Percentiles rank a stretch among this genome's conserved stretches.
These are phyloP conservation scores for Xylariaceae sp. DNA, from an alignment of 2,329 filamentous ascomycete genomes.

Conservation along the genomic window DNA sequence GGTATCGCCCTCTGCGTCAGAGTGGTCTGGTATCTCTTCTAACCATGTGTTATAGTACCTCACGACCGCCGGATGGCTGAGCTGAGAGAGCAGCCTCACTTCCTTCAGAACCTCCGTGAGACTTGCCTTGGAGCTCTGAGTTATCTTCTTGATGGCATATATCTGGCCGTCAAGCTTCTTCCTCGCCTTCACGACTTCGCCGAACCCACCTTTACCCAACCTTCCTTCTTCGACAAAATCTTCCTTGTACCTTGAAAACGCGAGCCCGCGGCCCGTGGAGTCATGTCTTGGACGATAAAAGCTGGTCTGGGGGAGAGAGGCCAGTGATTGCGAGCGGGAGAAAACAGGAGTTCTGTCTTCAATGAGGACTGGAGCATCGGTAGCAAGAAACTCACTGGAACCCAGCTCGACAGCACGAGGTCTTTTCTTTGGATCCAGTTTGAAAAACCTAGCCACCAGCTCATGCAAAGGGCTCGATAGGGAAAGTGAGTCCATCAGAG, in stretches of 20 bases:
- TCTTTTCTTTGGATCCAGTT: slow-evolving; percentile 72
- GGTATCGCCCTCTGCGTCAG: slow-evolving; percentile 50
- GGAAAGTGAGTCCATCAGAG: slow-evolving; percentile 61
- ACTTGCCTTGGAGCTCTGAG: slow-evolving; percentile 68
- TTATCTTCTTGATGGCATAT: slow-evolving; percentile 96
- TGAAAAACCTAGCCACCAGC: slow-evolving; percentile 77
- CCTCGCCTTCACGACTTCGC: slow-evolving; percentile 89
- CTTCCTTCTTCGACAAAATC: slow-evolving; percentile 88
- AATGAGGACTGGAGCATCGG: slow-evolving; percentile 51
- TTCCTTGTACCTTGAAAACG: slow-evolving; percentile 69
- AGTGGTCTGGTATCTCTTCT: slow-evolving; percentile 56
- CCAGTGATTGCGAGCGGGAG: slow-evolving; percentile 34
- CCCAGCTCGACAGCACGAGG: slow-evolving; percentile 70
- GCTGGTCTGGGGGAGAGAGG: slow-evolving; percentile 33
- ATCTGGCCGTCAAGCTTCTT: slow-evolving; percentile 90
- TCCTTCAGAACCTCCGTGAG: slow-evolving; percentile 78
- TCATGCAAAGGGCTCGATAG: slow-evolving; percentile 72
- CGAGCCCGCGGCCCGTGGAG: slow-evolving; percentile 46
- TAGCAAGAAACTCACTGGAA: slow-evolving; percentile 59
- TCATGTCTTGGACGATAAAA: slow-evolving; percentile 48
- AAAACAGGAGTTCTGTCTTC: slow-evolving; percentile 35
- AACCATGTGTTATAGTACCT: slow-evolving; percentile 96
- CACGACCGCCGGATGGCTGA: slow-evolving; percentile 81
- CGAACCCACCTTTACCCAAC: slow-evolving; percentile 89
- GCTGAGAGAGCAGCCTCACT: slow-evolving; percentile 80